phyloP scores from a whole-genome alignment of 2,329 filamentous ascomycete species.

The Cytospora paraplurivora region DNA sequence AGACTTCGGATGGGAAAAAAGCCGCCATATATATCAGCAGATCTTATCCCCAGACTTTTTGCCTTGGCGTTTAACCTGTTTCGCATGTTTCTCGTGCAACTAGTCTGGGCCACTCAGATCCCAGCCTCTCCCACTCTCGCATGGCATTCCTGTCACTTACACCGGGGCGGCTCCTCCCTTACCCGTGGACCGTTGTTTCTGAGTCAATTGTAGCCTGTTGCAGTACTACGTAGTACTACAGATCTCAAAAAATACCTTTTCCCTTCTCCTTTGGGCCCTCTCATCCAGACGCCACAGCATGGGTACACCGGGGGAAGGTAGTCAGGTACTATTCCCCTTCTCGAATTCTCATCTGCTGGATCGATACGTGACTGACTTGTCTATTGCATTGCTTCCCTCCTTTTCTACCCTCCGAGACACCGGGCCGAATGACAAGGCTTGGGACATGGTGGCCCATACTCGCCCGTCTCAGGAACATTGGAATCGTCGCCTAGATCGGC shows the following conservation, averaged over 20 bases:
- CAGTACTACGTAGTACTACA: too few relatives aligned
- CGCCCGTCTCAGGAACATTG: conserved; percentile 21
- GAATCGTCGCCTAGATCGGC: conserved; percentile 24
- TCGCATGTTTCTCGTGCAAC: conserved; percentile 16
- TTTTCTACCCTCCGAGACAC: background rate
- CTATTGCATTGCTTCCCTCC: background rate
- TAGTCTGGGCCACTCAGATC: conserved; percentile 8
- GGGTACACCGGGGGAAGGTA: background rate
- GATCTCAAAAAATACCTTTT: too few relatives aligned
- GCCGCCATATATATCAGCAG: conserved; percentile 11
- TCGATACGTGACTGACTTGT: background rate
- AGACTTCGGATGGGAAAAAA: background rate
- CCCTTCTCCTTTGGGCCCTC: background rate
- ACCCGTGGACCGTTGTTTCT: background rate
- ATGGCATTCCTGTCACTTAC: conserved; percentile 2
- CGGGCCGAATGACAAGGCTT: conserved; percentile 14
- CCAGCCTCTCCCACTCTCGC: conserved; percentile 20
- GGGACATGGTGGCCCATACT: background rate
- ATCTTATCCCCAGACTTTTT: conserved; percentile 18
- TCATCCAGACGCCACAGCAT: background rate
- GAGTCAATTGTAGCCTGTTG: background rate
- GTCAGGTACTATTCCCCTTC: background rate
- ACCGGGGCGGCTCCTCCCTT: too few relatives aligned
- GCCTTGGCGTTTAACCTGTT: conserved; percentile 21
- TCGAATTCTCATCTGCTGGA: background rate